Evolutionary conservation across 352 stramenopile species (phyloP).

Genomic region (Pythium grandisporangium): DNA sequence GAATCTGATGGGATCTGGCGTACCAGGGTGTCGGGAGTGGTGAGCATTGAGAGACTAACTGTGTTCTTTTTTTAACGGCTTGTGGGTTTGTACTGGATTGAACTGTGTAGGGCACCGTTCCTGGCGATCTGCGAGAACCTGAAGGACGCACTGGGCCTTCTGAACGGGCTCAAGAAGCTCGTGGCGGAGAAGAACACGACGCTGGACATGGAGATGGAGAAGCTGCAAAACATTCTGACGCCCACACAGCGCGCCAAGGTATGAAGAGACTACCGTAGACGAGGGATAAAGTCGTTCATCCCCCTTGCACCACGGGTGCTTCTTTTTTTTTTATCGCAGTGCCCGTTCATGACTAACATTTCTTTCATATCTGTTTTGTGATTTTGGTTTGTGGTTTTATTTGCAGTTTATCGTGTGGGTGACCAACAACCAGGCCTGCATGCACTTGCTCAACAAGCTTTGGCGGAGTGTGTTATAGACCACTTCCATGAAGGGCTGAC

Average conservation of each 20-base stretch:
- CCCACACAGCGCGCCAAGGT: constrained; percentile 90
- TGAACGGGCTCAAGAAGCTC: constrained; percentile 83
- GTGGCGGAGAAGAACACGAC: constrained; percentile 89
- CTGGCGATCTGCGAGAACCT: constrained; percentile 84
- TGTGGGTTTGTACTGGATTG: too few relatives aligned
- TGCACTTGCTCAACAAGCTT: constrained; percentile 96
- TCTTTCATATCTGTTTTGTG: too few relatives aligned
- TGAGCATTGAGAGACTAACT: neutral
- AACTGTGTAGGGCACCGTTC: constrained; percentile 47
- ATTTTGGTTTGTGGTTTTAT: constrained; percentile 6
- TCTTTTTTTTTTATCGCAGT: too few relatives aligned
- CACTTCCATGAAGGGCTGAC: too few relatives aligned
- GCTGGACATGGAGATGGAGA: constrained; percentile 91
- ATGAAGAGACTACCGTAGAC: too few relatives aligned
- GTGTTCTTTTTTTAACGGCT: neutral
- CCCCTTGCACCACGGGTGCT: too few relatives aligned
- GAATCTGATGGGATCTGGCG: too few relatives aligned
- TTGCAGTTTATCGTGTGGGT: constrained; percentile 93
- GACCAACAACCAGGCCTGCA: constrained; percentile 93
- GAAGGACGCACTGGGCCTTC: constrained; percentile 75
- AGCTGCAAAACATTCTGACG: constrained; percentile 91
- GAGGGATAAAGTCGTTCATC: too few relatives aligned
- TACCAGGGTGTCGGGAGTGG: too few relatives aligned
- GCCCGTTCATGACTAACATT: too few relatives aligned
- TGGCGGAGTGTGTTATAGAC: constrained; percentile 87